phyloP scores from a whole-genome alignment of 108 stramenopile genomes.

The Skeletonema marinoi region DNA sequence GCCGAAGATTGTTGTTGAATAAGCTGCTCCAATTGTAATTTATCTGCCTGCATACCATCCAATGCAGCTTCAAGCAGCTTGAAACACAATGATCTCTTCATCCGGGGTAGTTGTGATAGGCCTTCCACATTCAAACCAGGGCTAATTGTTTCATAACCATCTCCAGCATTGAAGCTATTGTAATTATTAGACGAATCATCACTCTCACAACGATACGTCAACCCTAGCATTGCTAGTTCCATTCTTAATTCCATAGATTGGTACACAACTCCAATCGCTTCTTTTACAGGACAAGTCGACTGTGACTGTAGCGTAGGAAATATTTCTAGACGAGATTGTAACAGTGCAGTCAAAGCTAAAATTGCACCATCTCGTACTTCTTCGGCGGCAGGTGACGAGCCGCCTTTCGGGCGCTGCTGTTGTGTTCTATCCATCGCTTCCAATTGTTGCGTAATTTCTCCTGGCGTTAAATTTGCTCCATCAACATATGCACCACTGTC shows the following conservation, averaged over 20 bases:
- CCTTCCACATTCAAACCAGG: constrained; percentile 47
- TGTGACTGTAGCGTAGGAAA: constrained; percentile 45
- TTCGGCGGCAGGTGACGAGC: constrained; percentile 1
- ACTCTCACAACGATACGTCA: constrained; percentile 61
- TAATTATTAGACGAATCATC: constrained; percentile 24
- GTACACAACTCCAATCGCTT: constrained; percentile 33
- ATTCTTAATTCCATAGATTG: constrained; percentile 52
- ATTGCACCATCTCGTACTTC: constrained; percentile 69
- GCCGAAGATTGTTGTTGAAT: constrained; percentile 1
- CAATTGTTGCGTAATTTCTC: constrained; percentile 26
- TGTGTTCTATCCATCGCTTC: constrained; percentile 16
- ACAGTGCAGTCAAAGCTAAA: constrained; percentile 42
- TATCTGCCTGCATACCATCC: constrained; percentile 38
- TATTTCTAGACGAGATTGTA: constrained; percentile 22
- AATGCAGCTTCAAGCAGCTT: constrained; percentile 54
- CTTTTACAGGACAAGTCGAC: constrained; percentile 2
- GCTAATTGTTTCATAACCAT: constrained; percentile 35
- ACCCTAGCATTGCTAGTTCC: constrained; percentile 46
- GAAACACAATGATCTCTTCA: constrained; percentile 77
- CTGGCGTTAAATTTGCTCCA: constrained; percentile 19
- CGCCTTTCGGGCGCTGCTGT: constrained; percentile 5
- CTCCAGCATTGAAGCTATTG: constrained; percentile 25
- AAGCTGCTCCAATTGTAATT: constrained; percentile 14
- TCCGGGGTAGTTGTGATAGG: constrained; percentile 65
- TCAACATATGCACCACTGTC: constrained; percentile 25